Evolutionary conservation across 208 protist species (phyloP), one percentile per base, ranked within the genome.

Genomic region (Trypanosoma theileri): DNA sequence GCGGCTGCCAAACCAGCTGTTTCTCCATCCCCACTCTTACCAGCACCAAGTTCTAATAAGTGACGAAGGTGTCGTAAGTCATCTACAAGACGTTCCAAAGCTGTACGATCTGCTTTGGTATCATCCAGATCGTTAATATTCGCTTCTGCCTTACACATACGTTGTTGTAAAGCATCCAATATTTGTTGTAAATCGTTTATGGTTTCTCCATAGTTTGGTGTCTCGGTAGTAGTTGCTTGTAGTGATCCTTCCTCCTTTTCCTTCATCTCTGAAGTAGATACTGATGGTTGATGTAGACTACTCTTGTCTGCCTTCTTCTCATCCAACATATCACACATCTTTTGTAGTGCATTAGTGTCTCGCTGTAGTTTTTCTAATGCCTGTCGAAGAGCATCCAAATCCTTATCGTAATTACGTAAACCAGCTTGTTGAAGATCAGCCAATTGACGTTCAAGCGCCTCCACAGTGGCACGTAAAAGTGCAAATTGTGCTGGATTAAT

Each of bases 31-130:
- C 62, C 59, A 52, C 51, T 45, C 24, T 52, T 61, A 44, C 60
- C 68, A 9, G 73, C 54, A 8, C 75, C 50, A 57, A 85, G 45
- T 50, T 93, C 89, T 26, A 90, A 62, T 0, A 91, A 75, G 26
- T 78, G 77, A 57, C 80, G 76, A 70, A 92, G 44, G 4, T 85
- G 64, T 26, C 74, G 53, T 9, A 95, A 61, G 13, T 95, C 84
- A 51, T 95, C 86, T 19, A 76, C 78, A 64, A 95, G 71, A n/a
- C 79, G 85, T 67, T 91, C 83, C 40, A 95, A 60, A 1, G 79
- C 78, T 9, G 64, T 58, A 19, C 74, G 71, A 65, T 95, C 83
- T 0, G 89, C 89, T 81, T 95, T 95, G 50, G 70, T 55, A 40
- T 89, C 80, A 19, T 84, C 79, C 19, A 94, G 60, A 16, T 86